These are phyloP conservation scores for Blastomyces gilchristii DNA, from an alignment of 2,329 filamentous ascomycete genomes.

Conservation along the genomic window DNA sequence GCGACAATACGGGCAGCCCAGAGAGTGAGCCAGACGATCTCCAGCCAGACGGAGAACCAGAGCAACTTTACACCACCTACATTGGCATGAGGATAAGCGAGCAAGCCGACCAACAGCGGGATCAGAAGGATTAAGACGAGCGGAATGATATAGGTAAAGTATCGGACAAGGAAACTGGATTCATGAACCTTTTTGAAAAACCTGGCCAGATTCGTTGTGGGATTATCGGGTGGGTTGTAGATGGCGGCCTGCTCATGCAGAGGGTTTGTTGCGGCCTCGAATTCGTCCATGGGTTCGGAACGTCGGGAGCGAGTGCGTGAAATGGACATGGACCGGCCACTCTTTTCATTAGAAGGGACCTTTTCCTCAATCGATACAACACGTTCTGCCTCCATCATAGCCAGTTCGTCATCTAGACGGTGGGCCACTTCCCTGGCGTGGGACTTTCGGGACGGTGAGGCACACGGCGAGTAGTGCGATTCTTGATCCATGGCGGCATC, in stretches of 20 bases:
- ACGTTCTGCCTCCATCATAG: constrained; percentile 54
- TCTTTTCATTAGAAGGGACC: constrained; percentile 19
- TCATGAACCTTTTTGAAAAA: constrained; percentile 56
- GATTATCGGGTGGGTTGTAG: constrained; percentile 55
- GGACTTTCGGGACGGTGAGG: constrained; percentile 42
- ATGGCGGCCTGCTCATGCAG: constrained; percentile 56
- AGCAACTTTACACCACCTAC: constrained; percentile 66
- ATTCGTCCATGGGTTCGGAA: constrained; percentile 53
- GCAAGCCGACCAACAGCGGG: constrained; percentile 55
- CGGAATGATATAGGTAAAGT: constrained; percentile 61
- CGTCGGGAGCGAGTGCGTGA: constrained; percentile 44
- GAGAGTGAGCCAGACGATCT: constrained; percentile 82
- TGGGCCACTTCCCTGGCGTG: constrained; percentile 46
- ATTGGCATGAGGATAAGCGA: constrained; percentile 49
- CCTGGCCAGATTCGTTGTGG: constrained; percentile 51
- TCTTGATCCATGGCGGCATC: constrained; percentile 9
- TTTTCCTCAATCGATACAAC: constrained; percentile 29
- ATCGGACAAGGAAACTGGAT: constrained; percentile 57
- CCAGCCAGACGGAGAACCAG: constrained; percentile 94
- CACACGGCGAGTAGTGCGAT: neutral
- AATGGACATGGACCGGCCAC: constrained; percentile 37
- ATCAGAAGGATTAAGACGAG: constrained; percentile 55
- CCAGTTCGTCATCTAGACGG: constrained; percentile 55
- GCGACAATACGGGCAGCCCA: constrained; percentile 65
- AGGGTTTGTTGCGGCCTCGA: constrained; percentile 57